Percentiles rank a stretch among this genome's conserved stretches.
Conservation (phyloP, 1,284 basidiomycete species). For the Ustilago xerochloae region DNA sequence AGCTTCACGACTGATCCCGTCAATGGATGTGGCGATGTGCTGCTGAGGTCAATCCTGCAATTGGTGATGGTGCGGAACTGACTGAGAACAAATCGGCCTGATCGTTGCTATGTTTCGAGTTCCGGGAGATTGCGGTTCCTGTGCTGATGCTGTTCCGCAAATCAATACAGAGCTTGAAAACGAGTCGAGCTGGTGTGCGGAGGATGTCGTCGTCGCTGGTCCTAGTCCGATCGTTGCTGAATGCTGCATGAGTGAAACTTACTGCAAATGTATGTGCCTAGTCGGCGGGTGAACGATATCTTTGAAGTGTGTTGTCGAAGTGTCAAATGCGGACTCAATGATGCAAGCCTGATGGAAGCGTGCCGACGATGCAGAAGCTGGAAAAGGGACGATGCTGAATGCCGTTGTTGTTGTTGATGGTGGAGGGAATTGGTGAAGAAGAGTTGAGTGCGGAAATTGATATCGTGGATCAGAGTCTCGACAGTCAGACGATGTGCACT, state of each 20-base stretch:
- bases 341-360: neutral
- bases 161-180: too few relatives aligned
- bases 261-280: constrained; percentile 32
- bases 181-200: neutral
- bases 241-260: constrained; percentile 17
- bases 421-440: constrained; percentile 22
- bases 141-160: too few relatives aligned
- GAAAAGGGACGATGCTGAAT: constrained; percentile 9
- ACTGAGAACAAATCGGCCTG: too few relatives aligned
- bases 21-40: too few relatives aligned
- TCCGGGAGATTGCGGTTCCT: too few relatives aligned
- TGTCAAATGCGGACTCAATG: neutral
- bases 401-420: constrained; percentile 7
- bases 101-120: too few relatives aligned
- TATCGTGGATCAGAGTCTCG: constrained; percentile 1
- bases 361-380: constrained; percentile 9
- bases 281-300: constrained; percentile 14
- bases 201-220: neutral
- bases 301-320: neutral
- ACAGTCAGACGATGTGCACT: constrained; percentile 28
- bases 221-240: neutral
- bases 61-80: too few relatives aligned
- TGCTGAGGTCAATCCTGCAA: too few relatives aligned
- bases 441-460: neutral
- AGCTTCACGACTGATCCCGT: too few relatives aligned